Evolutionary conservation across 192 early-diverging fungal genomes (phyloP), one percentile per base, ranked within the genome.

Genomic region (Coemansia sp.): DNA sequence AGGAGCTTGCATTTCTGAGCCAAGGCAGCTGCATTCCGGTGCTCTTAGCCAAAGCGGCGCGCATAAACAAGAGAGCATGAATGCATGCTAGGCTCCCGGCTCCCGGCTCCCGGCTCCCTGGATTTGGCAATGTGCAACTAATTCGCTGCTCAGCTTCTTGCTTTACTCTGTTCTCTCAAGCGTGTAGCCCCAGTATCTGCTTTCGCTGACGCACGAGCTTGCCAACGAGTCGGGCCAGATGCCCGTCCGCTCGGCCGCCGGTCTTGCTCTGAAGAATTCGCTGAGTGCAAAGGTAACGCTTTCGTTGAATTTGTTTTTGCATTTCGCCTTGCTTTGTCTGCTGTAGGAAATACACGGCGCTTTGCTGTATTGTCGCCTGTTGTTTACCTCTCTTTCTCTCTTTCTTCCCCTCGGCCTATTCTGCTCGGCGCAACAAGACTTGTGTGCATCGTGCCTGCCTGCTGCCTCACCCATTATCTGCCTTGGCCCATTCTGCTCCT

Each of bases 241-340:
- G 11, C 47, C 70, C 24, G 85, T 91, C 67, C 86, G 94, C 53
- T 75, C 75, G 25, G 81, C 87, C 15, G 93, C 94, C 25, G 96
- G 90, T 71, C 68, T 99, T 49, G 86, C 87, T 34, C 72, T 99
- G 55, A 99, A 99, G 83, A 99, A 99, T 71, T 74, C 89, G 36
- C 69, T 99, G 51, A 76, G 81, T 7, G 87, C 92, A 46, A 92
- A 87, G 81, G 93, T 90, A 73, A n/a, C n/a, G n/a, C n/a, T n/a
- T n/a, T n/a, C n/a, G n/a, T n/a, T n/a, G n/a, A n/a, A n/a, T 27
- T 35, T 27, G 8, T 32, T 34, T 22, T 19, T 18, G 9, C 18
- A 7, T 47, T 3, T 15, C 22, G 10, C 42, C 20, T 22, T 25
- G 14, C 26, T 44, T 44, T 44, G 28, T 14, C 15, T 48, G 4